Evolutionary conservation across 345 rosid genomes (phyloP).

Genomic region (Ricinus communis): DNA sequence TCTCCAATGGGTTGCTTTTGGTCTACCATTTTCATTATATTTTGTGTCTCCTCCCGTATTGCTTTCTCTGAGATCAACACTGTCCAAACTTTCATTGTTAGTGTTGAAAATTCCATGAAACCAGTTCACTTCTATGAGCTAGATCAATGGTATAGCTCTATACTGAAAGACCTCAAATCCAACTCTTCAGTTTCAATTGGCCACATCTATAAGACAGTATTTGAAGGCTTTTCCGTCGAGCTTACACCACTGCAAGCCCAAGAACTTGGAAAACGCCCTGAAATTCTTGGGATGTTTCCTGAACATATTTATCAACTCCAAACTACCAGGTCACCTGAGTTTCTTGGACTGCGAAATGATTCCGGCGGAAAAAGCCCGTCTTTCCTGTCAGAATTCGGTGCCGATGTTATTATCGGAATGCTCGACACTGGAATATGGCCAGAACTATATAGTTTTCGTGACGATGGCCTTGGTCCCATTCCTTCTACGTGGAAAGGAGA

Average conservation of each 20-base stretch:
- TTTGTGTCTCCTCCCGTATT: background rate
- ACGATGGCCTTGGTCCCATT: slow-evolving; percentile 46
- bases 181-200: slow-evolving; percentile 21
- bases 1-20: background rate
- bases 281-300: slow-evolving; percentile 46
- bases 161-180: background rate
- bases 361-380: slow-evolving; percentile 3
- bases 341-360: slow-evolving; percentile 47
- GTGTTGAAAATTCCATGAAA: background rate
- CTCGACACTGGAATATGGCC: slow-evolving; percentile 71
- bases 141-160: slow-evolving; percentile 7
- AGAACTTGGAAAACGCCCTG: slow-evolving; percentile 41
- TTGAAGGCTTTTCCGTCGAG: slow-evolving; percentile 59
- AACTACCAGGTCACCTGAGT: slow-evolving; percentile 61
- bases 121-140: background rate
- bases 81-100: background rate
- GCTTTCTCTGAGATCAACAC: background rate
- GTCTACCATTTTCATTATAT: background rate
- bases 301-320: slow-evolving; percentile 57
- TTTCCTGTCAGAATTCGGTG: slow-evolving; percentile 40
- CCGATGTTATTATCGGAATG: slow-evolving; percentile 66
- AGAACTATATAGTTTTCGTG: slow-evolving; percentile 51
- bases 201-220: slow-evolving; percentile 53
- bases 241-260: slow-evolving; percentile 46
- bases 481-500: slow-evolving; percentile 58